These are phyloP conservation scores for Aeminium ludgeri DNA, from an alignment of 495 filamentous ascomycete genomes.

Conservation along the genomic window DNA sequence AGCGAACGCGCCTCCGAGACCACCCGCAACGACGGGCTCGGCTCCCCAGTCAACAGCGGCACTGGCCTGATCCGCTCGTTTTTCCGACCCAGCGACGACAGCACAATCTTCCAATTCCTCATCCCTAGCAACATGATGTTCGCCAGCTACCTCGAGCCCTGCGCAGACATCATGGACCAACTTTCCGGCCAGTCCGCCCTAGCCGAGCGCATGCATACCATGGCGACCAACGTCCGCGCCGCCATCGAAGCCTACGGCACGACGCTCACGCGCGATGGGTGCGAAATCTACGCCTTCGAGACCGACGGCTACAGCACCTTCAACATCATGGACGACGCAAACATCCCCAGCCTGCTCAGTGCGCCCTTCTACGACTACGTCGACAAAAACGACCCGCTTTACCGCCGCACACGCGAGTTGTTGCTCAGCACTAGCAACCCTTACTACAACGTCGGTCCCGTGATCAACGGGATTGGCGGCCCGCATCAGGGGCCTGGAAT, in stretches of 20 bases:
- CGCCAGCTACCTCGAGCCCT: constrained; percentile 36
- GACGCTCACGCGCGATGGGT: constrained; percentile 27
- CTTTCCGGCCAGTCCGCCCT: constrained; percentile 30
- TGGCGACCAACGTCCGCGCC: constrained; percentile 31
- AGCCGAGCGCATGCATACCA: constrained; percentile 32
- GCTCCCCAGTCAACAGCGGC: constrained; percentile 37
- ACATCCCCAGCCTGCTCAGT: constrained; percentile 39
- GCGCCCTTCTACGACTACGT: constrained; percentile 37
- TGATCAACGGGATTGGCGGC: constrained; percentile 37
- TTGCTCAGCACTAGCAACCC: constrained; percentile 36
- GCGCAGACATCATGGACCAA: constrained; percentile 35
- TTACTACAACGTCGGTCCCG: constrained; percentile 39
- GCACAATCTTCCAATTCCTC: constrained; percentile 40
- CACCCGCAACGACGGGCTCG: constrained; percentile 39
- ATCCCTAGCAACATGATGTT: constrained; percentile 58
- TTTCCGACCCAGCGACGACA: constrained; percentile 49
- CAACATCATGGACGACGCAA: constrained; percentile 46
- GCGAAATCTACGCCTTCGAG: constrained; percentile 40
- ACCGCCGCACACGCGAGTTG: constrained; percentile 34
- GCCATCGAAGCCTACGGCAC: constrained; percentile 38
- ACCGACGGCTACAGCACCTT: constrained; percentile 40
- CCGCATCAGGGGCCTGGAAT: constrained; percentile 39
- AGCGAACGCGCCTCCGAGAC: constrained; percentile 43
- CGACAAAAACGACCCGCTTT: constrained; percentile 27
- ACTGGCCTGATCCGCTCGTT: constrained; percentile 46